Base-by-base conservation (phyloP, 2,329 filamentous ascomycete genomes). In the Sclerotinia sclerotiorum region DNA sequence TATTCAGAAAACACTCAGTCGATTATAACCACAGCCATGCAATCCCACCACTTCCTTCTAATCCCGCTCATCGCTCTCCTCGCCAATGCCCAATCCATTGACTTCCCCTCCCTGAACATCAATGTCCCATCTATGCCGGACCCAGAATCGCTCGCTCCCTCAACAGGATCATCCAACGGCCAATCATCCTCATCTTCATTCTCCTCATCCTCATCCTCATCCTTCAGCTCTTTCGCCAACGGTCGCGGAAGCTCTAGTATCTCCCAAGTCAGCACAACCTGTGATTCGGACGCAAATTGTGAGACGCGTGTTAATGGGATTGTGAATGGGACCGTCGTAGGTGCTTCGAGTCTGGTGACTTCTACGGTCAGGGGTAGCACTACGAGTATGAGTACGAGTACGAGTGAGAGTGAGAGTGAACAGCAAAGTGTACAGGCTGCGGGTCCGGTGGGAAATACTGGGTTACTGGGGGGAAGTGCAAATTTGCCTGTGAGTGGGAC, bases 141-240 rank as follows among this genome's bases (percentile, higher is more conserved):
- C 32, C 17, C 32, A 5, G 13, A 29, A 35, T 35, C 44, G 3
- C 49, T 62, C n/a, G 58, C 21, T 46, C 27, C 21, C 5, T 24
- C 58, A 13, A 1, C 44, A 19, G 29, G 39, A 39, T 8, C 19
- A 10, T 4, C 29, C n/a, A 63, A 51, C 10, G n/a, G 46, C 27
- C 32, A 63, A 21, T 63, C 32, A 39, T 63, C 46, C 29, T 63
- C 60, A 8, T 39, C 21, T 5, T 63, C 60, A 24, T 63, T 27
- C 24, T 62, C 60, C 27, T 63, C 39, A 13, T 35, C 35, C 35
- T 35, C 60, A 13, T 63, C 60, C 5, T 63, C 60, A 13, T 63
- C 60, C 5, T 63, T 46, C n/a, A 63, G 60, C 11, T 63, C 60
- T 52, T 63, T 51, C 13, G 29, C 60, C 27, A 8, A 51, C n/a